These are phyloP conservation scores for Rhamnella rubrinervis DNA, from an alignment of 331 rosid genomes.

Conservation along the genomic window DNA sequence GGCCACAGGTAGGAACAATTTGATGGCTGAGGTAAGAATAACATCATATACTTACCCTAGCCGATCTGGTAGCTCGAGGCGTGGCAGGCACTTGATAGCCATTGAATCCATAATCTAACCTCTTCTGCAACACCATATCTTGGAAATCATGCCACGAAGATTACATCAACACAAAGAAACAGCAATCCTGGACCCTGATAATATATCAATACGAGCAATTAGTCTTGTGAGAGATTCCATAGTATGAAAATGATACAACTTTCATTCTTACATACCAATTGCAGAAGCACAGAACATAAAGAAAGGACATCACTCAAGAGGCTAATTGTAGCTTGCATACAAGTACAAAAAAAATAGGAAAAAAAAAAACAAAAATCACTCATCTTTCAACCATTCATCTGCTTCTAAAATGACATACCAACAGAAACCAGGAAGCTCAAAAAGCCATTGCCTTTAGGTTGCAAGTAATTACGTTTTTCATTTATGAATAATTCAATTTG, in stretches of 20 bases:
- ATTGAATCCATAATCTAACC: slow-evolving; percentile 75
- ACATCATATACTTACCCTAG: slow-evolving; percentile 52
- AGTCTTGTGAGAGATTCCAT: not conserved
- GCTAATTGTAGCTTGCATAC: not conserved
- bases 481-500: slow-evolving; percentile 11
- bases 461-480: not conserved
- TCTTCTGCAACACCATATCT: slow-evolving; percentile 79
- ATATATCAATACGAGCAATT: slow-evolving; percentile 15
- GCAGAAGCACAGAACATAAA: not conserved
- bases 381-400: slow-evolving; percentile 1
- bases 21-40: not conserved
- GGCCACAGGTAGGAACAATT: not conserved
- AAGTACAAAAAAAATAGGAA: not conserved
- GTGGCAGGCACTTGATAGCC: slow-evolving; percentile 65
- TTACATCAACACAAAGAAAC: slow-evolving; percentile 24
- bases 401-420: not conserved
- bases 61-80: slow-evolving; percentile 68
- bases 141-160: slow-evolving; percentile 62
- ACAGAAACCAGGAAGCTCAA: slow-evolving; percentile 5
- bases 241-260: not conserved
- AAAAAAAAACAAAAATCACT: not conserved
- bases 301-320: not conserved
- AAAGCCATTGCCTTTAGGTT: slow-evolving; percentile 6
- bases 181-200: slow-evolving; percentile 40
- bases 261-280: not conserved